These are phyloP conservation scores for Amylostereum chailletii DNA, from an alignment of 1,284 basidiomycete species.

Conservation along the genomic window DNA sequence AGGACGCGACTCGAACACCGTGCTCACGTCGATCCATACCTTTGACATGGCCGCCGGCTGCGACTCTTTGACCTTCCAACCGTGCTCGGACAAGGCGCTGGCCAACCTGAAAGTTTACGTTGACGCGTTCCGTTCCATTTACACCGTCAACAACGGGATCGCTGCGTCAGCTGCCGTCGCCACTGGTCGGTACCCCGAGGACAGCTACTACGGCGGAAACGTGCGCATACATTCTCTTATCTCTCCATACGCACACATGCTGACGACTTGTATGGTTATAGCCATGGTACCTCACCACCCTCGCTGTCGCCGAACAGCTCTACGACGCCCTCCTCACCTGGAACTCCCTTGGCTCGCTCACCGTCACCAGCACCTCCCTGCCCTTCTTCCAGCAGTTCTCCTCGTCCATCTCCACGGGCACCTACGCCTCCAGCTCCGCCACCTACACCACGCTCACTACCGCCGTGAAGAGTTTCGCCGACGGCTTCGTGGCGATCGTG, in stretches of 20 bases:
- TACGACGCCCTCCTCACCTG: slow-evolving; percentile 35
- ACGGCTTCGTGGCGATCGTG: slow-evolving; percentile 31
- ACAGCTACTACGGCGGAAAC: slow-evolving; percentile 45
- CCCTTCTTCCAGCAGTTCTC: slow-evolving; percentile 33
- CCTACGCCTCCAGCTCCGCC: slow-evolving; percentile 22
- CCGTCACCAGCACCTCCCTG: slow-evolving; percentile 30
- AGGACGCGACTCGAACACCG: slow-evolving; percentile 34
- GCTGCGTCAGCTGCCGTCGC: slow-evolving; percentile 34
- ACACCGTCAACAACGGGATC: slow-evolving; percentile 38
- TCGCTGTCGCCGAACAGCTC: slow-evolving; percentile 36
- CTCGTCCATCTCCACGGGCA: slow-evolving; percentile 24
- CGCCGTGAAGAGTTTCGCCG: slow-evolving; percentile 30
- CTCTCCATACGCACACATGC: no score
- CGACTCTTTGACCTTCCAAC: slow-evolving; percentile 45
- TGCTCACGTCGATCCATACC: slow-evolving; percentile 36
- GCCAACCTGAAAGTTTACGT: slow-evolving; percentile 43
- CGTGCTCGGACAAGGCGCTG: slow-evolving; percentile 49
- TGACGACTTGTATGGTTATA: slow-evolving; percentile 6
- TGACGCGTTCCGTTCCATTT: slow-evolving; percentile 44
- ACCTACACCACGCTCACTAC: slow-evolving; percentile 24
- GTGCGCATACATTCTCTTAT: slow-evolving; percentile 16
- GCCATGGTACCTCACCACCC: slow-evolving; percentile 35
- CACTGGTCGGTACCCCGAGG: slow-evolving; percentile 48
- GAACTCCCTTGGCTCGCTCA: slow-evolving; percentile 22
- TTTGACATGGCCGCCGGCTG: slow-evolving; percentile 43